Conservation (phyloP, 2,329 filamentous ascomycete genomes). For the Tolypocladium amazonense region DNA sequence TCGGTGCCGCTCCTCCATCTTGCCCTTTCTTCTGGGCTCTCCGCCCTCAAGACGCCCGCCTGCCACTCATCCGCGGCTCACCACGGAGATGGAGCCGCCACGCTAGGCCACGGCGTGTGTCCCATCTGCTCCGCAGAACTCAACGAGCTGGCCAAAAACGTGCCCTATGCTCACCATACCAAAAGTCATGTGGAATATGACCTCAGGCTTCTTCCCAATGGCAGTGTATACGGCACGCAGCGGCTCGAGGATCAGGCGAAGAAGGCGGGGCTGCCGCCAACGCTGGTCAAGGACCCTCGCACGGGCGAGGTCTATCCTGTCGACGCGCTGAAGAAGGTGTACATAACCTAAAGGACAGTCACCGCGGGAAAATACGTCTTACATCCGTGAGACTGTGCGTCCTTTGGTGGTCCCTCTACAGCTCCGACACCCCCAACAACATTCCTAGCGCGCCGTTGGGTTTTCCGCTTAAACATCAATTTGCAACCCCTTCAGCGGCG, state of each 20-base stretch:
- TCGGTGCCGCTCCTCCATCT: conserved; percentile 78
- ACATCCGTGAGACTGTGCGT: not conserved
- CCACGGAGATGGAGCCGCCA: conserved; percentile 16
- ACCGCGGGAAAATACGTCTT: not conserved
- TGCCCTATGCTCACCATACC: conserved; percentile 91
- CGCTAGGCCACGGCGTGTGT: conserved; percentile 66
- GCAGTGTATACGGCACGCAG: conserved; percentile 70
- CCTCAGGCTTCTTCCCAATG: conserved; percentile 77
- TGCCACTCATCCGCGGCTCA: conserved; percentile 63
- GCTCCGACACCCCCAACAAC: not conserved
- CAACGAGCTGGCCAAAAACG: conserved; percentile 76
- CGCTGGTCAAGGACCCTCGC: conserved; percentile 66
- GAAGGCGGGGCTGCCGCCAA: conserved; percentile 61
- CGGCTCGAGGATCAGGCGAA: conserved; percentile 65
- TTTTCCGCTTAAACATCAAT: not conserved
- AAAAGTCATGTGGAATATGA: conserved; percentile 89
- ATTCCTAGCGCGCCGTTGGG: not conserved
- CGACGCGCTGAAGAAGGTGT: conserved; percentile 71
- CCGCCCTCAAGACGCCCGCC: conserved; percentile 87
- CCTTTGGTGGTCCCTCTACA: not conserved
- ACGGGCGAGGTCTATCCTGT: conserved; percentile 58
- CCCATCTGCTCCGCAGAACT: conserved; percentile 95
- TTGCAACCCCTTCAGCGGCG: not conserved
- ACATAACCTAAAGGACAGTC: conserved; percentile 54
- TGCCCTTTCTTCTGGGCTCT: conserved; percentile 81